phyloP scores from a whole-genome alignment of 768 basidiomycete species.

The Rhizopogon rudus region DNA sequence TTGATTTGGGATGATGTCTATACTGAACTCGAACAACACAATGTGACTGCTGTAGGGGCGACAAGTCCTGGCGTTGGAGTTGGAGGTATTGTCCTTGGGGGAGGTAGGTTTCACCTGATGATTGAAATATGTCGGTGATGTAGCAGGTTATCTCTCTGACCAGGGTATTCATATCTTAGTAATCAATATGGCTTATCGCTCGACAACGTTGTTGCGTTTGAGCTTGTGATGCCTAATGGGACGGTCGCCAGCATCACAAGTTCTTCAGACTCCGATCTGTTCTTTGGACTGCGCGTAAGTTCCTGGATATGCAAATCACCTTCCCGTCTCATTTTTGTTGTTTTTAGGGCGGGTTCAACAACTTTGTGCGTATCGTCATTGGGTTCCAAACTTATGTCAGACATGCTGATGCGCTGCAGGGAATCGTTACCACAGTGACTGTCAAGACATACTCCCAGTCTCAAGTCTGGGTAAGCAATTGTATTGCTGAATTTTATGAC shows the following conservation, averaged over 20 bases:
- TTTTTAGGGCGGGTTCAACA: constrained; percentile 55
- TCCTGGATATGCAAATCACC: not conserved
- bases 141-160: not conserved
- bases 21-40: constrained; percentile 38
- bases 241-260: constrained; percentile 30
- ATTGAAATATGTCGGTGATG: not conserved
- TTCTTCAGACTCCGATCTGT: constrained; percentile 31
- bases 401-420: constrained; percentile 23
- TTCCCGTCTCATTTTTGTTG: not conserved
- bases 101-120: constrained; percentile 30
- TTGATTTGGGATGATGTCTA: constrained; percentile 57
- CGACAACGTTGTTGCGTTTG: constrained; percentile 50
- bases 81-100: constrained; percentile 53
- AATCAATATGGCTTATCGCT: constrained; percentile 56
- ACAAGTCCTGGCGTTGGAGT: constrained; percentile 53
- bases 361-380: constrained; percentile 35
- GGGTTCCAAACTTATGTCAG: not conserved
- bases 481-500: not conserved
- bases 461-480: constrained; percentile 51
- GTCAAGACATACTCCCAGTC: constrained; percentile 49
- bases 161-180: constrained; percentile 58
- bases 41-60: constrained; percentile 55
- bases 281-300: constrained; percentile 40
- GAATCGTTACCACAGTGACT: constrained; percentile 56
- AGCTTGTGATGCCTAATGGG: constrained; percentile 54